A percentile compares a stretch with the other conserved stretches of the same genome.
Evolutionary conservation across 2,329 filamentous ascomycete species (phyloP).

Genomic region (Alternaria sp.): DNA sequence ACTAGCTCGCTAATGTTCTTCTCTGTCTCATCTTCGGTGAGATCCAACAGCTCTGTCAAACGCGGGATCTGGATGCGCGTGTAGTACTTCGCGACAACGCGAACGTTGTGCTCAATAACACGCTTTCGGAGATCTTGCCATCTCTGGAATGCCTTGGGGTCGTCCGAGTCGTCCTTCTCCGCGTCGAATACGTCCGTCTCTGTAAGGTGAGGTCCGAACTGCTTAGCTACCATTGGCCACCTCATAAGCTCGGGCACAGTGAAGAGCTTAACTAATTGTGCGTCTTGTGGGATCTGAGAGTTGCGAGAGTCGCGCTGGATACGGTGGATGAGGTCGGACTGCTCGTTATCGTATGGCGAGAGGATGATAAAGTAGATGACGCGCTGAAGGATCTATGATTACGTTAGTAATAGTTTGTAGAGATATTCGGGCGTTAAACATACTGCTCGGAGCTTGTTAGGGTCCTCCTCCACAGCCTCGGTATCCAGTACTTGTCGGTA

Average conservation of each 20-base stretch:
- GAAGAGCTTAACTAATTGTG: slow-evolving; percentile 90
- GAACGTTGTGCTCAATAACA: slow-evolving; percentile 98
- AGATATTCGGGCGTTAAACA: slow-evolving; percentile 43
- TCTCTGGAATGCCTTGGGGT: slow-evolving; percentile 82
- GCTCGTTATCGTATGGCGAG: slow-evolving; percentile 96
- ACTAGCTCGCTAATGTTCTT: slow-evolving; percentile 99
- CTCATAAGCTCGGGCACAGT: slow-evolving; percentile 97
- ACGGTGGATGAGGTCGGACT: slow-evolving; percentile 95
- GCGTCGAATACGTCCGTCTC: slow-evolving; percentile 89
- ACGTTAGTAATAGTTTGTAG: slow-evolving; percentile 26
- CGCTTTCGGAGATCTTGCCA: slow-evolving; percentile 97
- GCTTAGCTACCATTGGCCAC: slow-evolving; percentile 91
- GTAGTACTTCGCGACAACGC: slow-evolving; percentile 98
- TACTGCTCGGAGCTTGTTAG: slow-evolving; percentile 85
- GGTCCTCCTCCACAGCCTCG: slow-evolving; percentile 90
- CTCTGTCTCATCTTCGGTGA: slow-evolving; percentile 95
- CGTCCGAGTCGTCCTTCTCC: slow-evolving; percentile 68
- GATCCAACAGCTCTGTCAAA: slow-evolving; percentile 87
- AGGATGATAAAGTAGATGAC: slow-evolving; percentile 98
- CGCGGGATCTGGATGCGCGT: slow-evolving; percentile 94
- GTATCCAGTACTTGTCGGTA: slow-evolving; percentile 97
- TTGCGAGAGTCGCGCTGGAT: slow-evolving; percentile 87
- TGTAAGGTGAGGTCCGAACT: slow-evolving; percentile 88
- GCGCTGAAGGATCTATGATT: slow-evolving; percentile 79
- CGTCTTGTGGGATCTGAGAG: slow-evolving; percentile 78